These are phyloP conservation scores for Syzygium aromaticum DNA, from an alignment of 345 rosid species.

Conservation along the genomic window DNA sequence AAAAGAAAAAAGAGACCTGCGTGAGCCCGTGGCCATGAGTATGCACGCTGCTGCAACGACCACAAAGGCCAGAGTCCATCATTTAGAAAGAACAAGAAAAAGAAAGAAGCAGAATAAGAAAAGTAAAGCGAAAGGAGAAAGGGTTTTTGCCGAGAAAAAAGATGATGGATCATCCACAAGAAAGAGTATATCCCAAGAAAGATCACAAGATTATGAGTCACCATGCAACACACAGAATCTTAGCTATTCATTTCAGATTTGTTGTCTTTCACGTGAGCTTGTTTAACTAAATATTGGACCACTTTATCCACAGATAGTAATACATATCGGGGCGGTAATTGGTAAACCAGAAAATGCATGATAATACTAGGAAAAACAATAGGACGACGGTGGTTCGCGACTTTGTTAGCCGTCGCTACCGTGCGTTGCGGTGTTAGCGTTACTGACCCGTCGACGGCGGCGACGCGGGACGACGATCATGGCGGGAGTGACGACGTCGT, in stretches of 20 bases:
- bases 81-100: background rate
- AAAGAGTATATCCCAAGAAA: background rate
- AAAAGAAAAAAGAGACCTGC: background rate
- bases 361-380: background rate
- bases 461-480: constrained; percentile 93
- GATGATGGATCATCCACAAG: background rate
- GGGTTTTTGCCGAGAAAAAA: background rate
- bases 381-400: background rate
- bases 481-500: constrained; percentile 74
- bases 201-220: background rate
- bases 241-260: background rate
- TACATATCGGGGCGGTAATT: background rate
- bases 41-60: background rate
- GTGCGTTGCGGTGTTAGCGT: background rate
- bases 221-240: background rate
- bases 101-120: background rate
- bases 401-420: background rate
- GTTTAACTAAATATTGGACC: background rate
- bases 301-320: background rate
- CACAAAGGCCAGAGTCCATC: background rate
- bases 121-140: background rate
- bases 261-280: background rate
- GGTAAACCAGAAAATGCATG: background rate
- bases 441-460: constrained; percentile 5
- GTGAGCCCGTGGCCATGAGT: background rate